A percentile compares a stretch with the other conserved stretches of the same genome.
phyloP scores from a whole-genome alignment of 129 eudicot genomes.

The Escallonia rubra region DNA sequence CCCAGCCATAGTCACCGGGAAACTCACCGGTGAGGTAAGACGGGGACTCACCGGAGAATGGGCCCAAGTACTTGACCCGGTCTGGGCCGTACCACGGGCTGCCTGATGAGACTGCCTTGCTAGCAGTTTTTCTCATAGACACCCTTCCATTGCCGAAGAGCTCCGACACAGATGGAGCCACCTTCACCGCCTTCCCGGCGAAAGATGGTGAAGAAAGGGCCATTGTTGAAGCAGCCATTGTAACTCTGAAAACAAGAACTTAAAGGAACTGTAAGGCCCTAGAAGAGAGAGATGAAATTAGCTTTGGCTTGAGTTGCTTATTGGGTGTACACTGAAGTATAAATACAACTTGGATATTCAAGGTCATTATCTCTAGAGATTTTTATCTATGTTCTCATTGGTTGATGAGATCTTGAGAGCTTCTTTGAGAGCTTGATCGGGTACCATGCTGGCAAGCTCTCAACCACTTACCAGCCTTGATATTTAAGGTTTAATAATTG shows the following conservation, averaged over 20 bases:
- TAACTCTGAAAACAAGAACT: not conserved
- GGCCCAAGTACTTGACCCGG: conserved; percentile 23
- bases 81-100: conserved; percentile 27
- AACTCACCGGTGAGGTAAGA: conserved; percentile 15
- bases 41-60: conserved; percentile 23
- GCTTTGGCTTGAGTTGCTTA: conserved; percentile 1
- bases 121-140: conserved; percentile 29
- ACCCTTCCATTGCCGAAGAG: conserved; percentile 23
- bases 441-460: not conserved
- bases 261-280: not conserved
- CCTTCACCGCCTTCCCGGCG: conserved; percentile 30
- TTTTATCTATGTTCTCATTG: conserved; percentile 17
- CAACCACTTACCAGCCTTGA: not conserved
- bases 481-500: not conserved
- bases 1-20: conserved; percentile 23
- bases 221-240: conserved; percentile 50
- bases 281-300: not conserved
- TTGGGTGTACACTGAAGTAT: not conserved
- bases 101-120: conserved; percentile 14
- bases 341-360: not conserved
- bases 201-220: conserved; percentile 39
- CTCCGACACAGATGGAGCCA: conserved; percentile 17
- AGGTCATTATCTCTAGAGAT: conserved; percentile 21
- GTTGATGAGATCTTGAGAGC: conserved; percentile 5
- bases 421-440: conserved; percentile 1